Percentiles rank a stretch among this genome's conserved stretches.
Conservation (phyloP, 2,329 filamentous ascomycete genomes). For the Cytospora paraplurivora region DNA sequence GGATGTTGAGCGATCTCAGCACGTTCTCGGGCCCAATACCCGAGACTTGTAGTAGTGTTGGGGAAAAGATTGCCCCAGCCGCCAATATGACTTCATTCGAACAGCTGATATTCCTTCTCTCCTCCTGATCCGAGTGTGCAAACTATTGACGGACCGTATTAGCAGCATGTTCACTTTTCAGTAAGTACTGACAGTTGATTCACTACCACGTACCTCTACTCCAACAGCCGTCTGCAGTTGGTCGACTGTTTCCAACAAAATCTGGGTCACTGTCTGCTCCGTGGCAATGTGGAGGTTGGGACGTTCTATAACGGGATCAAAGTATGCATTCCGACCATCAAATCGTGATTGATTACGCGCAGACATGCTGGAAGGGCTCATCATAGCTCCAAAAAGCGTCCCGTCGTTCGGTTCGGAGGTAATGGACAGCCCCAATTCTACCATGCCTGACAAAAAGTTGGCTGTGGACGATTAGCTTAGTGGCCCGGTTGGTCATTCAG, state of each 20-base stretch:
- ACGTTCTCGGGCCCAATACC: constrained; percentile 38
- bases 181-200: not conserved
- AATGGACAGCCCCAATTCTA: constrained; percentile 41
- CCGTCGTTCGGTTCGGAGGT: constrained; percentile 43
- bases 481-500: not conserved
- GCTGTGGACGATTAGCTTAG: constrained; percentile 34
- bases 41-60: constrained; percentile 39
- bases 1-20: constrained; percentile 35
- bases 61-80: constrained; percentile 38
- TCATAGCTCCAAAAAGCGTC: constrained; percentile 39
- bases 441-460: constrained; percentile 42
- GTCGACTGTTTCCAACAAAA: constrained; percentile 35
- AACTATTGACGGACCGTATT: constrained; percentile 32
- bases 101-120: constrained; percentile 34
- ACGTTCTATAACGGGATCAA: constrained; percentile 40
- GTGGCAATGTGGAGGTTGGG: constrained; percentile 45
- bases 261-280: constrained; percentile 42
- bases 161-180: not conserved
- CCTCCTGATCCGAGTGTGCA: constrained; percentile 31
- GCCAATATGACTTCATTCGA: constrained; percentile 37
- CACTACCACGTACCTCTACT: constrained; percentile 40
- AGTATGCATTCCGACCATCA: constrained; percentile 45
- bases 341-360: constrained; percentile 44
- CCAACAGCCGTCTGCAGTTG: constrained; percentile 35
- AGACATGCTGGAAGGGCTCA: constrained; percentile 43